A percentile compares a stretch with the other conserved stretches of the same genome.
phyloP scores from a whole-genome alignment of 371 early-diverging fungal species.

The Rhizopus delemar region DNA sequence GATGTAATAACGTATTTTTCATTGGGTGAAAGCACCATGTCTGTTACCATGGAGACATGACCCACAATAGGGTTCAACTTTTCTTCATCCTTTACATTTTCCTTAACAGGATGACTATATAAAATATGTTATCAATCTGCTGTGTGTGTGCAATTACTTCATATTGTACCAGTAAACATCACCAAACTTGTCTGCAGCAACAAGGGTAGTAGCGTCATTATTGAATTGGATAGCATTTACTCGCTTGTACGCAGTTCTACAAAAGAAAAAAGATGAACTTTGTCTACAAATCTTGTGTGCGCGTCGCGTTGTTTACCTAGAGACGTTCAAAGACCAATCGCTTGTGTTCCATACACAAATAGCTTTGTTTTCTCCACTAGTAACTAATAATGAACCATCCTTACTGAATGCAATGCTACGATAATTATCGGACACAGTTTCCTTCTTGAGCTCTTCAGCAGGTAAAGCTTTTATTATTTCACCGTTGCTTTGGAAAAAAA shows the following conservation, averaged over 20 bases:
- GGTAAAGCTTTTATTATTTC: conserved; percentile 40
- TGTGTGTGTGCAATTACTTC: background rate
- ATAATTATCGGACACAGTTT: conserved; percentile 43
- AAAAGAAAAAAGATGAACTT: background rate
- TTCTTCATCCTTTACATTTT: conserved; percentile 30
- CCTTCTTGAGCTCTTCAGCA: conserved; percentile 36
- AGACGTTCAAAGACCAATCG: conserved; percentile 55
- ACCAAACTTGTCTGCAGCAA: conserved; percentile 95
- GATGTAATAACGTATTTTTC: conserved; percentile 79
- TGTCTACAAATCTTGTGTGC: background rate
- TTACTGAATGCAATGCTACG: conserved; percentile 59
- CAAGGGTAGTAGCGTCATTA: conserved; percentile 54
- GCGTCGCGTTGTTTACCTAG: conserved; percentile 38
- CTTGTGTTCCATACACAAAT: conserved; percentile 70
- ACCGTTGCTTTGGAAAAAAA: conserved; percentile 36
- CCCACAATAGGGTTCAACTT: conserved; percentile 76
- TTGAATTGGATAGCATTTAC: conserved; percentile 71
- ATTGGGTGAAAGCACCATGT: conserved; percentile 68
- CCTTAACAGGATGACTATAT: conserved; percentile 39
- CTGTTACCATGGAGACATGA: conserved; percentile 93
- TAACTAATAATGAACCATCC: conserved; percentile 62
- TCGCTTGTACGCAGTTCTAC: conserved; percentile 64
- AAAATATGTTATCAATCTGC: no score
- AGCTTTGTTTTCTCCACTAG: conserved; percentile 73
- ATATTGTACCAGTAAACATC: conserved; percentile 82